Conservation (phyloP, 2,329 filamentous ascomycete species). For the Dothideomycetes sp. region DNA sequence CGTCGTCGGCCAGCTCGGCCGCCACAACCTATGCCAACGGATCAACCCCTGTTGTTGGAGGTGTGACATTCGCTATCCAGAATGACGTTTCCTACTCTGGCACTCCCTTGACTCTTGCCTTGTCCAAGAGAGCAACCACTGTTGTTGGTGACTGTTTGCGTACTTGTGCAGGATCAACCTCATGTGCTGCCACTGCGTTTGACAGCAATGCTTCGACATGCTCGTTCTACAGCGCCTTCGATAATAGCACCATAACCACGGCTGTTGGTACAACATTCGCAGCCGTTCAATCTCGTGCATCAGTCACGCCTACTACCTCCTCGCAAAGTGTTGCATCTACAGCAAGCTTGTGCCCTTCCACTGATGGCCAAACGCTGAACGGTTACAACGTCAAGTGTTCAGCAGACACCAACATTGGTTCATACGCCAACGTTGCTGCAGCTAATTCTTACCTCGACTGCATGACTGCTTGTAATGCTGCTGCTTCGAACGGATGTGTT, state of each 20-base stretch:
- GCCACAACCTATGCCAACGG: neutral
- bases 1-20: neutral
- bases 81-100: neutral
- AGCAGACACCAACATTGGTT: constrained; percentile 14
- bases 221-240: neutral
- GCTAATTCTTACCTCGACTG: constrained; percentile 14
- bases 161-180: neutral
- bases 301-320: constrained; percentile 5
- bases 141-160: neutral
- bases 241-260: neutral
- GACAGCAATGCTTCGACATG: neutral
- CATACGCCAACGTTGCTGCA: constrained; percentile 14
- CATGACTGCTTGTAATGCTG: constrained; percentile 13
- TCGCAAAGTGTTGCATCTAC: constrained; percentile 14
- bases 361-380: constrained; percentile 18
- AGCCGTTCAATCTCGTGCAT: neutral
- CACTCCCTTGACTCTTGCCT: neutral
- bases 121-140: neutral
- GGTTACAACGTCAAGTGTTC: constrained; percentile 14
- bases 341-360: constrained; percentile 14
- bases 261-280: neutral
- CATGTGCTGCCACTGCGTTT: neutral
- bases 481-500: constrained; percentile 5
- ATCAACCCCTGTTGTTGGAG: neutral
- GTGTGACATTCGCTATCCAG: neutral